Percentiles rank a stretch among this genome's conserved stretches.
Conservation (phyloP, 495 filamentous ascomycete species). For the Viridothelium virens region DNA sequence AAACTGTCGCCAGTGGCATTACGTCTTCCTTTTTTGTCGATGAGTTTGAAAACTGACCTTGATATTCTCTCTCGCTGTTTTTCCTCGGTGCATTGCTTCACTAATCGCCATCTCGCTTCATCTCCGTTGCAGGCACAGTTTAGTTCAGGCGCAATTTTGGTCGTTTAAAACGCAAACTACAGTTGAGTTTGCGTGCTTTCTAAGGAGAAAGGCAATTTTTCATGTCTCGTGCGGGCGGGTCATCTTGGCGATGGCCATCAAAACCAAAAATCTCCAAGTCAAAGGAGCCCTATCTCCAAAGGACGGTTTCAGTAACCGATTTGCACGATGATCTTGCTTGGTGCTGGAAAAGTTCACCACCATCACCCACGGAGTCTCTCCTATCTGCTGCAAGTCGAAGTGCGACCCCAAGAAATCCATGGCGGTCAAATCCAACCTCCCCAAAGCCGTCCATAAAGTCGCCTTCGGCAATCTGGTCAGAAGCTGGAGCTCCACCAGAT, state of each 20-base stretch:
- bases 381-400: constrained; percentile 4
- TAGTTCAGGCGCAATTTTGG: too few relatives aligned
- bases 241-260: constrained; percentile 7
- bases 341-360: constrained; percentile 5
- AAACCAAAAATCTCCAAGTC: not conserved
- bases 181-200: too few relatives aligned
- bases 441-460: not conserved
- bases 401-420: not conserved
- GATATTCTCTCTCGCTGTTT: not conserved
- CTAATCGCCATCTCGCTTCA: not conserved
- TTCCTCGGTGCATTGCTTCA: not conserved
- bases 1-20: not conserved
- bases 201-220: not conserved
- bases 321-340: constrained; percentile 6
- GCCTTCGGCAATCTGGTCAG: constrained; percentile 3
- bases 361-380: constrained; percentile 1
- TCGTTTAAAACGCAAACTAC: too few relatives aligned
- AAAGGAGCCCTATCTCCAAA: constrained; percentile 1
- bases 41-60: not conserved
- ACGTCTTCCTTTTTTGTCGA: not conserved
- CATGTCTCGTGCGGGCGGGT: not conserved
- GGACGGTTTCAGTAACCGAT: constrained; percentile 7
- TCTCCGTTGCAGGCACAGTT: too few relatives aligned
- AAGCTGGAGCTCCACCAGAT: not conserved
- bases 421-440: constrained; percentile 6